A percentile compares a stretch with the other conserved stretches of the same genome.
phyloP scores from a whole-genome alignment of 202 grass and related monocot genomes.

The Carex sylvatica region DNA sequence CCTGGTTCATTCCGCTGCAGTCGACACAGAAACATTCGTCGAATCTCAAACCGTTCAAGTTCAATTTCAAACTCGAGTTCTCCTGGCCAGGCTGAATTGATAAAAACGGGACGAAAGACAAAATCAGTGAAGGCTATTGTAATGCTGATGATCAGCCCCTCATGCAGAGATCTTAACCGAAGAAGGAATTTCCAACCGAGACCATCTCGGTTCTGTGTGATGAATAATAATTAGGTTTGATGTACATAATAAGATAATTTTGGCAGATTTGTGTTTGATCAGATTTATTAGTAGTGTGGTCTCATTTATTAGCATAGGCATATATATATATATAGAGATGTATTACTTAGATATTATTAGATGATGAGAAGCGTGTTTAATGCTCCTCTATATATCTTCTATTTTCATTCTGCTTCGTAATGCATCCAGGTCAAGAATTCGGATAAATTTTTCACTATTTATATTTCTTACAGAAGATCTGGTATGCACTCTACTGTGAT shows the following conservation, averaged over 20 bases:
- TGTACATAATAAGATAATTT: constrained; percentile 16
- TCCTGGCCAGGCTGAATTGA: not conserved
- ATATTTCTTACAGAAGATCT: too few relatives aligned
- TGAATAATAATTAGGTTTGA: constrained; percentile 26
- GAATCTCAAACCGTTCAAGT: not conserved
- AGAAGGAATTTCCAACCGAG: constrained; percentile 53
- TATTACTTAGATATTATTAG: not conserved
- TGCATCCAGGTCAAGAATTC: not conserved
- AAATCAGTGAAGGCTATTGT: constrained; percentile 49
- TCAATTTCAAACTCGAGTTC: not conserved
- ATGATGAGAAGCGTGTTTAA: not conserved
- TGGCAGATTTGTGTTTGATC: constrained; percentile 17
- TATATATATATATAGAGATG: too few relatives aligned
- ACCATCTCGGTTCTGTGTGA: constrained; percentile 51
- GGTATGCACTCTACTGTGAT: too few relatives aligned
- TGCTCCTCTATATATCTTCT: not conserved
- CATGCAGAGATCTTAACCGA: constrained; percentile 36
- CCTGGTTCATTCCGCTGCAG: constrained; percentile 81
- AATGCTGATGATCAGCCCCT: constrained; percentile 38
- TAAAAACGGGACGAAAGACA: constrained; percentile 23
- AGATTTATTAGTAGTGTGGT: constrained; percentile 3
- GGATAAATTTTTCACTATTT: too few relatives aligned
- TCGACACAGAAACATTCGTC: constrained; percentile 38
- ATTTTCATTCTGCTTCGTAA: not conserved
- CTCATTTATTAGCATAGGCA: not conserved